These are phyloP conservation scores for Anisodus tanguticus DNA, from an alignment of 257 asterid genomes.

Conservation along the genomic window DNA sequence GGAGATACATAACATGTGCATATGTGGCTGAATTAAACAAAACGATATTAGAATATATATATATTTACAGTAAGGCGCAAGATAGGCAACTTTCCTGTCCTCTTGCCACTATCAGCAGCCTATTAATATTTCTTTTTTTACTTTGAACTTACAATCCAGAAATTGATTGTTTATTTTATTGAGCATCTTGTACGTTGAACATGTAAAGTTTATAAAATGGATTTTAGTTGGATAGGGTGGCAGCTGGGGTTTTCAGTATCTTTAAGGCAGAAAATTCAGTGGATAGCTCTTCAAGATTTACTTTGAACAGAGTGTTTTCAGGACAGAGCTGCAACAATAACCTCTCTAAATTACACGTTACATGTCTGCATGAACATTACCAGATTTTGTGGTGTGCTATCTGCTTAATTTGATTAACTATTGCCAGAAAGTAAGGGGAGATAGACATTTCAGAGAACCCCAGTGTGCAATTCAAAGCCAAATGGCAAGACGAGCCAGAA, in stretches of 20 bases:
- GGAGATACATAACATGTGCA: neutral
- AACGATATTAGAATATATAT: neutral
- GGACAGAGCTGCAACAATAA: neutral
- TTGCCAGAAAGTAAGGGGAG: neutral
- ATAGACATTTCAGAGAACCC: neutral
- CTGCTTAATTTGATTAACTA: neutral
- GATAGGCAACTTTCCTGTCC: neutral
- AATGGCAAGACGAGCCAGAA: neutral
- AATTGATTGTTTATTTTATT: neutral
- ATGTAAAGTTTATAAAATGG: neutral
- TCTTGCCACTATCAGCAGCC: neutral
- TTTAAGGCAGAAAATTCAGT: neutral
- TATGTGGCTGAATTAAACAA: neutral
- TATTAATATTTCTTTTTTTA: neutral
- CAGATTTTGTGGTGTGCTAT: neutral
- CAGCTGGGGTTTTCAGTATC: neutral
- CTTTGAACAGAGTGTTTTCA: neutral
- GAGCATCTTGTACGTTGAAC: neutral
- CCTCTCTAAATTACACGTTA: neutral
- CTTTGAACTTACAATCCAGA: neutral
- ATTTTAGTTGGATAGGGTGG: conserved; percentile 7
- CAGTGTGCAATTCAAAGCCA: neutral
- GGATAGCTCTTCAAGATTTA: neutral
- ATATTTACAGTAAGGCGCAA: neutral
- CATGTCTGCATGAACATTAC: neutral